Evolutionary conservation across 108 stramenopile species (phyloP).

Genomic region (Asterionellopsis glacialis): DNA sequence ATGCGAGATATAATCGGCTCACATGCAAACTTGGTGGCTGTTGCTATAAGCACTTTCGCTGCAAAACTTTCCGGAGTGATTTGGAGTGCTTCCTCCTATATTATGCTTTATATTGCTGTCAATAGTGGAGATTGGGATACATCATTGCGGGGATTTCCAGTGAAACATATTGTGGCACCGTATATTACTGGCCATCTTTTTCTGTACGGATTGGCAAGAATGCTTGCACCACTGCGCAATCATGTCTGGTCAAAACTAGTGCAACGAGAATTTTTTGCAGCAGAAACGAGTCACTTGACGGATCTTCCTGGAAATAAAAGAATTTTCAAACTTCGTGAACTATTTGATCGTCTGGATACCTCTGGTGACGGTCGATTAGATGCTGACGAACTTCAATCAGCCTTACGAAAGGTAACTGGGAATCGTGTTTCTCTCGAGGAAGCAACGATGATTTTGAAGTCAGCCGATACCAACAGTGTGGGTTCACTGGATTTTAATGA

Average conservation of each 20-base stretch:
- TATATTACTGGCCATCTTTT: constrained; percentile 7
- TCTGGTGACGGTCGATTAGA: constrained; percentile 1
- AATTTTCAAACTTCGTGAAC: no score
- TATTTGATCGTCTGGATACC: background rate
- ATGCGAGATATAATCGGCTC: background rate
- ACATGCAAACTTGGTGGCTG: background rate
- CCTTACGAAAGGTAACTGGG: background rate
- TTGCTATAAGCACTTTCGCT: background rate
- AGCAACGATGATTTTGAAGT: background rate
- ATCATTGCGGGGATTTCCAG: constrained; percentile 4
- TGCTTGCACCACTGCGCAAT: background rate
- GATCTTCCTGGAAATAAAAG: background rate
- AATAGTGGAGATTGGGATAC: background rate
- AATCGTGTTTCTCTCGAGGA: constrained; percentile 2
- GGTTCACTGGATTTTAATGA: constrained; percentile 9
- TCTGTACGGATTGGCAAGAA: constrained; percentile 8
- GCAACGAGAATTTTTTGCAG: constrained; percentile 5
- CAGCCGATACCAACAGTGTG: constrained; percentile 7
- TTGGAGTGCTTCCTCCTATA: background rate
- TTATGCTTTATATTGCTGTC: background rate
- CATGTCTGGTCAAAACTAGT: constrained; percentile 2
- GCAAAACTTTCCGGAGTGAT: background rate
- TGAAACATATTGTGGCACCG: constrained; percentile 2
- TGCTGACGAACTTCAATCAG: constrained; percentile 2
- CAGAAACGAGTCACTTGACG: background rate